A percentile compares a stretch with the other conserved stretches of the same genome.
Evolutionary conservation across 164 flowering plant genomes (phyloP).

Genomic region (Stephania japonica): DNA sequence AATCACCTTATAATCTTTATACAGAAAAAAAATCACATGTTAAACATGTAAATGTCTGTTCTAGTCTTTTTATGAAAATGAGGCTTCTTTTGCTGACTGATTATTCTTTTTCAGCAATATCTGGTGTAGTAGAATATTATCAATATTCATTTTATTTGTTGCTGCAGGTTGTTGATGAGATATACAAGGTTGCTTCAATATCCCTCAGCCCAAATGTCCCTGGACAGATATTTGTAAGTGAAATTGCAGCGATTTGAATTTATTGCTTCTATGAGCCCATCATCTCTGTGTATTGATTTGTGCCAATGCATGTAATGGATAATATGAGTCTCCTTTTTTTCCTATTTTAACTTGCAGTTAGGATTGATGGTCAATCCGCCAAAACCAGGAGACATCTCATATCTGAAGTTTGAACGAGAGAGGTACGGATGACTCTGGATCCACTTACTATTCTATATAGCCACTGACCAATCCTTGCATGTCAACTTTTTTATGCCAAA

Average conservation of each 20-base stretch:
- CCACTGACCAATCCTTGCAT: neutral
- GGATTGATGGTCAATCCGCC: conserved; percentile 97
- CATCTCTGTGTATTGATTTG: neutral
- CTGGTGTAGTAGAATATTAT: conserved; percentile 12
- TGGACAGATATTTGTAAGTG: conserved; percentile 90
- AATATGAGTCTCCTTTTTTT: neutral
- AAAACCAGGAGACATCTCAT: conserved; percentile 91
- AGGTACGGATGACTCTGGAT: conserved; percentile 38
- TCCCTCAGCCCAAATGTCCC: conserved; percentile 98
- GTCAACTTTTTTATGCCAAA: neutral
- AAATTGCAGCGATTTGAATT: neutral
- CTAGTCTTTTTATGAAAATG: neutral
- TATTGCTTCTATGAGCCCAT: neutral
- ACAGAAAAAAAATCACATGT: neutral
- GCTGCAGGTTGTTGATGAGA: conserved; percentile 91
- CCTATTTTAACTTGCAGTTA: conserved; percentile 39
- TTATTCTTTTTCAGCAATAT: neutral
- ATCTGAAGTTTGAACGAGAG: conserved; percentile 55
- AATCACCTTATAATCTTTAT: neutral
- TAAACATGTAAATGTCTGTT: neutral
- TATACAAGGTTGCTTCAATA: conserved; percentile 85
- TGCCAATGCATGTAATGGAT: neutral
- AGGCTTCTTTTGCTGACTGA: neutral
- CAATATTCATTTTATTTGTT: conserved; percentile 16
- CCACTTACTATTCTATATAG: neutral